Conservation (phyloP, 305 asterid genomes). For the Withania somnifera region DNA sequence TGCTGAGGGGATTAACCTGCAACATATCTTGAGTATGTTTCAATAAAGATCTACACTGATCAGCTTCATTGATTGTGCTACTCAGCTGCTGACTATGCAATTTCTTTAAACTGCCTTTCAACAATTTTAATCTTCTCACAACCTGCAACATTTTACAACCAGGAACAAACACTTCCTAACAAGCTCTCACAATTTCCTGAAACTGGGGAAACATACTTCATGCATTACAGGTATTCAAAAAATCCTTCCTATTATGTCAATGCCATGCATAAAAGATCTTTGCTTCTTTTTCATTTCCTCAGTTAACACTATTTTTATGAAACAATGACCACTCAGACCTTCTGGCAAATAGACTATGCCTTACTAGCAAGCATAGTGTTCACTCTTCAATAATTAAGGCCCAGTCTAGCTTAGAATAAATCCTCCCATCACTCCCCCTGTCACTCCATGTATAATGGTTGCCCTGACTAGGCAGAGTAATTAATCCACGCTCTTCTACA, state of each 20-base stretch:
- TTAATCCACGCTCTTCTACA: neutral
- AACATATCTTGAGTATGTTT: neutral
- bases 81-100: fast-evolving
- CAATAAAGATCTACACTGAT: neutral
- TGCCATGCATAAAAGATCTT: neutral
- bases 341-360: neutral
- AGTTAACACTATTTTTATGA: neutral
- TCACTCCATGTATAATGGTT: neutral
- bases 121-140: neutral
- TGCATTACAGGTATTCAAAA: neutral
- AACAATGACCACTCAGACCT: neutral
- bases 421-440: neutral
- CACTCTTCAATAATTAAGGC: neutral
- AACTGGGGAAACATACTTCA: neutral
- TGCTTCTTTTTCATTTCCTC: neutral
- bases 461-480: neutral
- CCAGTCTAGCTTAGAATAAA: neutral
- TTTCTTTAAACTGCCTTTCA: neutral
- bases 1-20: neutral
- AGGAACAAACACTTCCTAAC: fast-evolving
- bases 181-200: neutral
- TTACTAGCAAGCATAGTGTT: neutral
- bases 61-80: fast-evolving
- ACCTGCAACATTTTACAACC: neutral
- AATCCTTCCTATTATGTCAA: too few species aligned